These are phyloP conservation scores for Alloascoidea africana DNA, from an alignment of 805 yeast species.

Conservation along the genomic window DNA sequence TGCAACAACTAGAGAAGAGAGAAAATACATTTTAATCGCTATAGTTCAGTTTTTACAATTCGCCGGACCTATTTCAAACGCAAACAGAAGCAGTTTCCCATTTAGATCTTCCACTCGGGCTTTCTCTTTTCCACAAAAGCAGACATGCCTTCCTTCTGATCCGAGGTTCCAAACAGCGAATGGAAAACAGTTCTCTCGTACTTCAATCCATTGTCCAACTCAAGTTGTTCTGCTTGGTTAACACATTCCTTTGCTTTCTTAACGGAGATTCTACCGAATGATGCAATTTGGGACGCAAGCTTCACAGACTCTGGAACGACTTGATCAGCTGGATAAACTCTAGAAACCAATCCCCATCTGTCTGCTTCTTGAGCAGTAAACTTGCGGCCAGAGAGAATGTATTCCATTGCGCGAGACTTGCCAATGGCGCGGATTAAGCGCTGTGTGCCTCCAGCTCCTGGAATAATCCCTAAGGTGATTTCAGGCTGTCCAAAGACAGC, in stretches of 20 bases:
- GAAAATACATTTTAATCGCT: no score
- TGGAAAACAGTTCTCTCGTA: conserved; percentile 31
- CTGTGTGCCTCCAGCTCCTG: conserved; percentile 42
- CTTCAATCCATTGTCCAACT: conserved; percentile 23
- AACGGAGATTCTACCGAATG: conserved; percentile 26
- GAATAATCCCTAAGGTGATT: conserved; percentile 33
- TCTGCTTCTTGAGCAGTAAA: conserved; percentile 29
- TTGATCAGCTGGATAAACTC: conserved; percentile 21
- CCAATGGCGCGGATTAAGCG: conserved; percentile 32
- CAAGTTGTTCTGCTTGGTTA: conserved; percentile 22
- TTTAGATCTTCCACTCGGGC: conserved; percentile 16
- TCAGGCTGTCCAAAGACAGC: conserved; percentile 42
- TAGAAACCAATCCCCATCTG: conserved; percentile 32
- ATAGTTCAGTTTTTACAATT: no score
- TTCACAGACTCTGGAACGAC: conserved; percentile 27
- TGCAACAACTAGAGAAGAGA: no score
- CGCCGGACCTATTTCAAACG: no score
- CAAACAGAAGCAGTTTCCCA: no score
- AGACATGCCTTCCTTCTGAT: conserved; percentile 34
- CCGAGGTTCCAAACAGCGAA: conserved; percentile 27
- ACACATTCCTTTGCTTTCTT: conserved; percentile 31
- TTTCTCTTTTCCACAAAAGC: conserved; percentile 33
- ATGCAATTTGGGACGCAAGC: conserved; percentile 26
- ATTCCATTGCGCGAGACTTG: conserved; percentile 33
- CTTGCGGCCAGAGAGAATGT: conserved; percentile 29